Conservation (phyloP, 2,329 filamentous ascomycete genomes). For the Calonectria hongkongensis region DNA sequence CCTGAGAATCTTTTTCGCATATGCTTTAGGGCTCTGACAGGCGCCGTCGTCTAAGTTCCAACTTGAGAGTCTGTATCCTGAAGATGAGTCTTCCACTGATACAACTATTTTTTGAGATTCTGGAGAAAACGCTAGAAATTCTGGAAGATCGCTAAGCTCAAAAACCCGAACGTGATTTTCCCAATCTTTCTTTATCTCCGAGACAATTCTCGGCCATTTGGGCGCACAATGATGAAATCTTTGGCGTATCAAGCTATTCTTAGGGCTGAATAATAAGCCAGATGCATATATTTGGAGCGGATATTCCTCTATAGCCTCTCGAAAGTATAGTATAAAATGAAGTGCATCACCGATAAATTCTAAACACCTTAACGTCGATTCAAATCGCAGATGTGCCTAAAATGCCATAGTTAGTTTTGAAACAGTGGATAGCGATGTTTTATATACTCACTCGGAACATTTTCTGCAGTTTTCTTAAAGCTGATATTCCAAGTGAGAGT, state of each 20-base stretch:
- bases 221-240: background rate
- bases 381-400: background rate
- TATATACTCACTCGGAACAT: background rate
- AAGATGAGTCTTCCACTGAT: too few species aligned
- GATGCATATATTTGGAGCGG: background rate
- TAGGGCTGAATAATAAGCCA: background rate
- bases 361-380: too few species aligned
- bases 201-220: rapidly evolving
- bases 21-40: background rate
- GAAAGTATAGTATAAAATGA: background rate
- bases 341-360: background rate
- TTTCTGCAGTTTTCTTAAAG: background rate
- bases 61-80: background rate
- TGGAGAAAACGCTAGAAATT: background rate
- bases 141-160: background rate
- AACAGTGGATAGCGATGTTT: background rate
- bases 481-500: background rate
- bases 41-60: background rate
- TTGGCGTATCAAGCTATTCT: background rate
- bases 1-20: background rate
- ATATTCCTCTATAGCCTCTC: background rate
- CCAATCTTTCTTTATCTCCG: background rate
- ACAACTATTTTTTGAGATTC: too few species aligned
- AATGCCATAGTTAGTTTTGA: rapidly evolving
- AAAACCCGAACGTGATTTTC: background rate